Conservation (phyloP, 129 eudicot species). For the Helianthus tuberosus region DNA sequence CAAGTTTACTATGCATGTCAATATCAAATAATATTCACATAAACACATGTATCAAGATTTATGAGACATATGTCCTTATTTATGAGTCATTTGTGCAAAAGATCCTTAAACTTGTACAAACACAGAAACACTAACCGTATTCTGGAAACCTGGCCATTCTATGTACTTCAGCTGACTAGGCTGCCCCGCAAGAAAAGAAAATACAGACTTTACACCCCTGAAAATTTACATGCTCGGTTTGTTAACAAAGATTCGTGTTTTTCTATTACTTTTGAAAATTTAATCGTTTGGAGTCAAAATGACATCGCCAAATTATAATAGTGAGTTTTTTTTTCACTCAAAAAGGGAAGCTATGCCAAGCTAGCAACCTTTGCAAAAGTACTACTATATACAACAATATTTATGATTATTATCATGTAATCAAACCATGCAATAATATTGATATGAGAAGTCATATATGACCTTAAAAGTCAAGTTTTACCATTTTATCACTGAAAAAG, state of each 20-base stretch:
- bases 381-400: neutral
- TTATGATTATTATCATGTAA: neutral
- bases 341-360: neutral
- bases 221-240: slow-evolving; percentile 17
- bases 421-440: slow-evolving; percentile 5
- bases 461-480: neutral
- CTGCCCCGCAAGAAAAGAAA: slow-evolving; percentile 70
- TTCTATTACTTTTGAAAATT: neutral
- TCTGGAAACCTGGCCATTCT: slow-evolving; percentile 94
- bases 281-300: slow-evolving; percentile 4
- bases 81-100: neutral
- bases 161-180: slow-evolving; percentile 91
- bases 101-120: neutral
- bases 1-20: neutral
- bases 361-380: neutral
- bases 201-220: slow-evolving; percentile 55
- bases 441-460: neutral
- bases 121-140: slow-evolving; percentile 62
- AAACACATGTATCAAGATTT: neutral
- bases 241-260: slow-evolving; percentile 11
- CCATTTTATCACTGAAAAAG: neutral
- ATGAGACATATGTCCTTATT: slow-evolving; percentile 1
- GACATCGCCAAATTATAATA: slow-evolving; percentile 3
- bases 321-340: slow-evolving; percentile 7
- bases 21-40: neutral